These are phyloP conservation scores for Anthracocystis setariae DNA, from an alignment of 1,284 basidiomycete genomes.

Conservation along the genomic window DNA sequence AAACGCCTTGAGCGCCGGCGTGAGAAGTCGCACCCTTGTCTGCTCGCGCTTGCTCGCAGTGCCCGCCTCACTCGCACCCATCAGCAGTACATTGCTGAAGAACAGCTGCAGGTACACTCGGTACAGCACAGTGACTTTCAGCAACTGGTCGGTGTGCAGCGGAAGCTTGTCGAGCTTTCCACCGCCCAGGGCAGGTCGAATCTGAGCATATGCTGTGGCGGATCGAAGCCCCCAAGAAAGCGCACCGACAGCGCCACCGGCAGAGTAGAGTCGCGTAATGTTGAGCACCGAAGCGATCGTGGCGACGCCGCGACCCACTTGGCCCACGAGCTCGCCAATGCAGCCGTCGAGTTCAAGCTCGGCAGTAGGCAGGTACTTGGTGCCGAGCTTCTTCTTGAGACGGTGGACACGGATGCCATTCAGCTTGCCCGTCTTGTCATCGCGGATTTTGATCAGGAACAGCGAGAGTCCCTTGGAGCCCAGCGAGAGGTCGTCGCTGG, in stretches of 20 bases:
- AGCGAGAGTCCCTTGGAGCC: constrained; percentile 74
- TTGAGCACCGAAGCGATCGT: constrained; percentile 74
- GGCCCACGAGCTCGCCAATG: constrained; percentile 76
- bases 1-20: constrained; percentile 79
- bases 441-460: constrained; percentile 64
- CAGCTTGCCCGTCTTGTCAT: constrained; percentile 65
- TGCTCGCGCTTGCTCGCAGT: constrained; percentile 96
- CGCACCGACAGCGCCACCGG: constrained; percentile 34
- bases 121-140: constrained; percentile 72
- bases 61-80: constrained; percentile 87
- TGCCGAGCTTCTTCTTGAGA: constrained; percentile 81
- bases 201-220: constrained; percentile 36
- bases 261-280: constrained; percentile 72
- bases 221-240: constrained; percentile 50
- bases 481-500: constrained; percentile 58
- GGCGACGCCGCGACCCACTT: constrained; percentile 75
- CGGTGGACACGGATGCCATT: constrained; percentile 80
- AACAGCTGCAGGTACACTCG: constrained; percentile 76
- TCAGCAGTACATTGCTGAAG: constrained; percentile 93
- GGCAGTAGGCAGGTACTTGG: constrained; percentile 79
- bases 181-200: constrained; percentile 73
- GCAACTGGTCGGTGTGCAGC: constrained; percentile 67
- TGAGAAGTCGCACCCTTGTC: constrained; percentile 77
- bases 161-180: constrained; percentile 72
- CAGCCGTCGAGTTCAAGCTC: constrained; percentile 77